These are phyloP conservation scores for Leishmania tropica DNA, from an alignment of 208 protist genomes.

Conservation along the genomic window DNA sequence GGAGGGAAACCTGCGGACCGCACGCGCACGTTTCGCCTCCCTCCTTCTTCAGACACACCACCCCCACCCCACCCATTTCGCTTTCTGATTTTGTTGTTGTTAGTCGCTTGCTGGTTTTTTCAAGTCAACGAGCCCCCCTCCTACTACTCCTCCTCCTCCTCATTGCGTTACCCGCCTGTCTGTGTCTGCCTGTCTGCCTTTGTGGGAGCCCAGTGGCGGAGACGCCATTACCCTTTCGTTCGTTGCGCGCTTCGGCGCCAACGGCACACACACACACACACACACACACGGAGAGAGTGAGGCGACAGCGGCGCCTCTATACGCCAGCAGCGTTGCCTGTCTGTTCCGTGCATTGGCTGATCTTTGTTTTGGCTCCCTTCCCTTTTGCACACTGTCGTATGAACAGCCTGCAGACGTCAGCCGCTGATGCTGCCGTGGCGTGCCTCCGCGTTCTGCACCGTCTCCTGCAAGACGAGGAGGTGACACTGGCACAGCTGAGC, in stretches of 20 bases:
- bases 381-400: not conserved
- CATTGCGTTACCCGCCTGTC: not conserved
- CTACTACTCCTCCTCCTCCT: not conserved
- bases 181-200: not conserved
- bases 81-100: not conserved
- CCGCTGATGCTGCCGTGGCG: slow-evolving; percentile 24
- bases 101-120: not conserved
- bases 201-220: not conserved
- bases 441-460: slow-evolving; percentile 57
- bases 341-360: not conserved
- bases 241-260: not conserved
- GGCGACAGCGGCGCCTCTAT: not conserved
- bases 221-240: not conserved
- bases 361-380: slow-evolving; percentile 5
- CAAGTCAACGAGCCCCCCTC: not conserved
- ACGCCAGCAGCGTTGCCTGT: not conserved
- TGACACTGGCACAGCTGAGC: slow-evolving; percentile 48
- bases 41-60: not conserved
- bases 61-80: not conserved
- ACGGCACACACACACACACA: not conserved
- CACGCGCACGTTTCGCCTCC: not conserved
- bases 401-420: slow-evolving; percentile 13
- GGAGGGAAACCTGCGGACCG: not conserved
- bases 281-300: not conserved
- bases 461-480: slow-evolving; percentile 67